Base-by-base conservation (phyloP, 1,139 yeast species). In the Scheffersomyces cryptocercus region DNA sequence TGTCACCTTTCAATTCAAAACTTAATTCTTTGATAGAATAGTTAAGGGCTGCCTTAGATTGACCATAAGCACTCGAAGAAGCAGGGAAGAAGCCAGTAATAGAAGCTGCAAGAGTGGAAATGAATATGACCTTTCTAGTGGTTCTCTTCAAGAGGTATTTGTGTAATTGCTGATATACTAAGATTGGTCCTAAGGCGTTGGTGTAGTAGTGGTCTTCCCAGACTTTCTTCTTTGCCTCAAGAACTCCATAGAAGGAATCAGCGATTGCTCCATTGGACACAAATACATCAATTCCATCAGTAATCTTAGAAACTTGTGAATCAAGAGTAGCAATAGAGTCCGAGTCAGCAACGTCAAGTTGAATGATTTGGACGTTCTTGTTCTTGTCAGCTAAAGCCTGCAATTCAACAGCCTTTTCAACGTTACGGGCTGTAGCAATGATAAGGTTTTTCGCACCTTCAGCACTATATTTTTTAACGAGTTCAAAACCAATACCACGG, bases 11-110 rank as follows among this genome's bases (percentile, higher is more conserved):
- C 43, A 13, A 45, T 39, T 65, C 67, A 16, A 28, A 31, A 24
- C 60, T 50, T 35, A 66, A 41, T 11, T 52, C 52, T 30, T 50
- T 55, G 9, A 52, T 50, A 4, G 56, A 37, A 35, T 52, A 62
- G 52, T 65, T 66, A 43, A 67, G 38, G 0, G 68, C 68, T n/a
- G 71, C 69, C 44, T 68, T 68, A 16, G 71, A 64, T 28, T 53
- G 52, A 10, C 72, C 72, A 45, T 68, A 67, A 5, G 63, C 65
- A 28, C 58, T 36, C 10, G 20, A n/a, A 12, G 29, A 24, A 5
- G 24, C 13, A 4, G 40, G 31, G 34, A 36, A 28, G n/a, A 2
- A 14, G 7, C 29, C 40, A 9, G 24, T 24, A 36, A 64, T 50
- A 3, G 66, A 54, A 0, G 63, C 68, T 34, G 54, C 57, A 11